phyloP scores from a whole-genome alignment of 1,284 basidiomycete genomes.

The Microbotryum lychnidis-dioicae region DNA sequence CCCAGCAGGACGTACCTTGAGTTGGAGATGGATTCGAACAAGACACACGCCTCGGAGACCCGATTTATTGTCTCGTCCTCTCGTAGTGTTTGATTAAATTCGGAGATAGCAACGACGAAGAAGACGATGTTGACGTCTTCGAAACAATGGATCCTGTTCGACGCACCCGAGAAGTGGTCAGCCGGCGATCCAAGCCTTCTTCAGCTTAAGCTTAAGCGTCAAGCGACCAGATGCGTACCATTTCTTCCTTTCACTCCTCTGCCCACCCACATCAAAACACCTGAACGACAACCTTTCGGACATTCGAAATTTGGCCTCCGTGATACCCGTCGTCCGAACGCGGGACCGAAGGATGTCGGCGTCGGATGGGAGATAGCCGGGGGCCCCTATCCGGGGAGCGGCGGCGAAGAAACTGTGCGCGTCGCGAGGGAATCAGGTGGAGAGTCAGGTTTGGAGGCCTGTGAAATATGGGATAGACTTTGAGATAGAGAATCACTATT shows the following conservation, averaged over 20 bases:
- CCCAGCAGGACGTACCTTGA: slow-evolving; percentile 4
- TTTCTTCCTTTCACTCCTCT: slow-evolving; percentile 27
- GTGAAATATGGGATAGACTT: no score
- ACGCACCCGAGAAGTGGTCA: not conserved
- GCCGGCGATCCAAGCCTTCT: no score
- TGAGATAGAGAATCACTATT: slow-evolving; percentile 5
- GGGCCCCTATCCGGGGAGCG: not conserved
- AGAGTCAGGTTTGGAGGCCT: not conserved
- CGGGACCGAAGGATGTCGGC: slow-evolving; percentile 5
- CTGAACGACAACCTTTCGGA: no score
- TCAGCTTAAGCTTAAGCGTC: no score
- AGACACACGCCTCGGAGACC: slow-evolving; percentile 18
- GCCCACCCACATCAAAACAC: slow-evolving; percentile 27
- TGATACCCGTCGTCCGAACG: not conserved
- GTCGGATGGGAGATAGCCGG: not conserved
- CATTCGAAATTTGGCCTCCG: no score
- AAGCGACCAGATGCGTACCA: slow-evolving; percentile 7
- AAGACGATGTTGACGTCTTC: slow-evolving; percentile 28
- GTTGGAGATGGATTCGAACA: slow-evolving; percentile 20
- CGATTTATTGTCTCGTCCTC: slow-evolving; percentile 22
- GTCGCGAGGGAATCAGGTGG: no score
- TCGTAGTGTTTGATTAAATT: slow-evolving; percentile 20
- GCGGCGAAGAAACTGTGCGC: slow-evolving; percentile 7
- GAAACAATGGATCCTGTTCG: slow-evolving; percentile 23
- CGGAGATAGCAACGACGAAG: slow-evolving; percentile 27